Evolutionary conservation across 225 moss, liverwort and hornwort genomes (phyloP).

Genomic region (Physcomitrellopsis africana): DNA sequence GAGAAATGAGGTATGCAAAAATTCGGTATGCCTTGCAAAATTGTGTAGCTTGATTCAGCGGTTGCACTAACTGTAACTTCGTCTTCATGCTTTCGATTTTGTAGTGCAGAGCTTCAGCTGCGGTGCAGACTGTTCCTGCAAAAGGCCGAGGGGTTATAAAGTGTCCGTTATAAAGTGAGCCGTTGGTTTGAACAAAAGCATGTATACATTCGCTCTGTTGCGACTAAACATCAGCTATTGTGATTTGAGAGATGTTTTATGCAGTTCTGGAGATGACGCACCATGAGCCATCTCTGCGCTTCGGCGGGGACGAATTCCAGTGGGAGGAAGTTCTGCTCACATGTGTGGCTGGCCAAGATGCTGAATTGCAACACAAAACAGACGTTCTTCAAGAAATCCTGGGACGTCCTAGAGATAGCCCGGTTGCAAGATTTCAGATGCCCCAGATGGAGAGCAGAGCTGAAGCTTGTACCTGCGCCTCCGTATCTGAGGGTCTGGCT

Average conservation of each 20-base stretch:
- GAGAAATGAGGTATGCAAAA: no score
- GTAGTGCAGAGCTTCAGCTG: no score
- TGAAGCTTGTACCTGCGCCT: conserved; percentile 50
- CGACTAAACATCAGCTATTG: not conserved
- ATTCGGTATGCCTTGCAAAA: no score
- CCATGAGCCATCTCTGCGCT: conserved; percentile 38
- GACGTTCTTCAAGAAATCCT: conserved; percentile 49
- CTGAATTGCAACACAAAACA: conserved; percentile 57
- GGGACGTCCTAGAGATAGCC: conserved; percentile 46
- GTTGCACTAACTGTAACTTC: no score
- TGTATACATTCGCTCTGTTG: not conserved
- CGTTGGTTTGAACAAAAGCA: no score
- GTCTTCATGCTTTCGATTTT: no score
- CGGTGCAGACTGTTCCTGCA: no score
- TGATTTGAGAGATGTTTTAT: not conserved
- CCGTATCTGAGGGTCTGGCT: conserved; percentile 46
- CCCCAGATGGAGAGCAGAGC: conserved; percentile 55
- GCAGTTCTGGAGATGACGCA: conserved; percentile 41
- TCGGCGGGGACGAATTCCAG: conserved; percentile 44
- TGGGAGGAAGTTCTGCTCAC: conserved; percentile 43
- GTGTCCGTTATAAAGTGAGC: no score
- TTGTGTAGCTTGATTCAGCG: no score
- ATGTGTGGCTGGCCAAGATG: conserved; percentile 47
- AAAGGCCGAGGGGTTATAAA: no score
- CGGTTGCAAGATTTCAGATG: conserved; percentile 50